phyloP scores from a whole-genome alignment of 169 alveolate genomes.

The Cryptosporidium ubiquitum region DNA sequence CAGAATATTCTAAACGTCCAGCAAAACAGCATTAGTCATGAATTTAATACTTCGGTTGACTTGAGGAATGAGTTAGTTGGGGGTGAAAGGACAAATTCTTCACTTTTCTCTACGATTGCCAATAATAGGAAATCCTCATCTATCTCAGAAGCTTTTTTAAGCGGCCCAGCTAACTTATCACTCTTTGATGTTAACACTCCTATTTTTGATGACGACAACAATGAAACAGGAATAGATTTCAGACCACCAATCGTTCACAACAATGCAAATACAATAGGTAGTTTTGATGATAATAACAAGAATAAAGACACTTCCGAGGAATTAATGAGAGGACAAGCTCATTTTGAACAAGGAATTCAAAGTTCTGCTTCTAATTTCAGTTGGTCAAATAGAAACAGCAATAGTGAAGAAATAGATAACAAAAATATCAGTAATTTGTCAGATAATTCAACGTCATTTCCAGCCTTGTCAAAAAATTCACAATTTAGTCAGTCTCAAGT shows the following conservation, averaged over 20 bases:
- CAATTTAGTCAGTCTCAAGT: slow-evolving; percentile 22
- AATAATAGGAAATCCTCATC: slow-evolving; percentile 35
- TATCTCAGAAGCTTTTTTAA: slow-evolving; percentile 49
- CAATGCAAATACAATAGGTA: not conserved
- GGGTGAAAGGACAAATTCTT: not conserved
- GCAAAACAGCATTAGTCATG: not conserved
- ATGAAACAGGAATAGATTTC: slow-evolving; percentile 3
- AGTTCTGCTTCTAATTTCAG: slow-evolving; percentile 29
- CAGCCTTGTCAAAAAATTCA: slow-evolving; percentile 34
- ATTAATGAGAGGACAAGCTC: not conserved
- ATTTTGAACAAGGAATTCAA: not conserved
- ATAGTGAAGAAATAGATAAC: not conserved
- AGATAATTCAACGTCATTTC: slow-evolving; percentile 43
- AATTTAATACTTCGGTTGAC: not conserved
- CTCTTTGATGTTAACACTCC: slow-evolving; percentile 69
- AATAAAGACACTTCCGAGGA: not conserved
- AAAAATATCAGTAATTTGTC: not conserved
- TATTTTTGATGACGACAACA: slow-evolving; percentile 63
- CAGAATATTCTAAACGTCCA: not conserved
- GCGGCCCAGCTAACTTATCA: slow-evolving; percentile 65
- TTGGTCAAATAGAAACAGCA: slow-evolving; percentile 42
- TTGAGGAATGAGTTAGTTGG: not conserved
- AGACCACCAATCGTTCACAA: not conserved
- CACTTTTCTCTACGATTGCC: not conserved
- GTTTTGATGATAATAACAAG: not conserved